Evolutionary conservation across 805 yeast species (phyloP).

Genomic region (Saturnispora quitensis): DNA sequence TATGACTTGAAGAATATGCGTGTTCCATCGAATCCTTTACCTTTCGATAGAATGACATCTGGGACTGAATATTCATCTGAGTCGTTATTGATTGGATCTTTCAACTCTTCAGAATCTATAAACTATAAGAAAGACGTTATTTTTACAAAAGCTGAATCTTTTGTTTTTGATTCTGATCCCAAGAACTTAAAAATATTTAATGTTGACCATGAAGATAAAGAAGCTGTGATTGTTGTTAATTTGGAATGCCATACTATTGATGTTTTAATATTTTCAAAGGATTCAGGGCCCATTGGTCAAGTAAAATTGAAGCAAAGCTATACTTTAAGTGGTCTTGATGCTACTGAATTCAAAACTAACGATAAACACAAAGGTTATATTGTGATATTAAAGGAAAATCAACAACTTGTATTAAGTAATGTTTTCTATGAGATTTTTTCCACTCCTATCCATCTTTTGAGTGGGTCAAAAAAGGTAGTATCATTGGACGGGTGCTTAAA

Average conservation of each 20-base stretch:
- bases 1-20: conserved; percentile 27
- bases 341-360: conserved; percentile 29
- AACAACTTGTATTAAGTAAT: conserved; percentile 36
- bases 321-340: conserved; percentile 27
- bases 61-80: conserved; percentile 27
- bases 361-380: conserved; percentile 35
- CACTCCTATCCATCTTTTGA: conserved; percentile 21
- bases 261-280: conserved; percentile 35
- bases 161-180: conserved; percentile 27
- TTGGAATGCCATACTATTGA: conserved; percentile 32
- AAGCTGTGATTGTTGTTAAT: conserved; percentile 52
- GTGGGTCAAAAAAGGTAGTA: conserved; percentile 16
- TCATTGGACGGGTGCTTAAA: conserved; percentile 19
- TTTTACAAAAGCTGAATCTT: conserved; percentile 49
- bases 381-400: conserved; percentile 30
- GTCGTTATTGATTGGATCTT: conserved; percentile 6
- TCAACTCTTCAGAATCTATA: conserved; percentile 22
- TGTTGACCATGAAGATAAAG: conserved; percentile 42
- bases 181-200: conserved; percentile 29
- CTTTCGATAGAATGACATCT: conserved; percentile 39
- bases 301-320: conserved; percentile 19
- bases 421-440: conserved; percentile 49
- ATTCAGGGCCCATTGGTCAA: conserved; percentile 12
- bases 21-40: conserved; percentile 32
- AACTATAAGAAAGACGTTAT: conserved; percentile 56